A percentile compares a stretch with the other conserved stretches of the same genome.
phyloP scores from a whole-genome alignment of 257 asterid genomes.

The Euphrasia confusa region DNA sequence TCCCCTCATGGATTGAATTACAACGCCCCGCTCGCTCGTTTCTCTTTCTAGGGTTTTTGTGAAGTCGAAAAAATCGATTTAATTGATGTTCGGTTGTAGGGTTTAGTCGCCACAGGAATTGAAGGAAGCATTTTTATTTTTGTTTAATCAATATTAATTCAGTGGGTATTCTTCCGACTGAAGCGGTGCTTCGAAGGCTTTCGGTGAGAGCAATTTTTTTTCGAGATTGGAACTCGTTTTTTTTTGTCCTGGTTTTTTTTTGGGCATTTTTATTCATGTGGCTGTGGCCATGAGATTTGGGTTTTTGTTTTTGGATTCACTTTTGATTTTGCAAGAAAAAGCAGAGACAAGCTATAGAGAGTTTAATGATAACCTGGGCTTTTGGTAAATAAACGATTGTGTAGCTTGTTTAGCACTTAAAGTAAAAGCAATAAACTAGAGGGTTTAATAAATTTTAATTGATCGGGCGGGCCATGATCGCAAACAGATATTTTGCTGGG shows the following conservation, averaged over 20 bases:
- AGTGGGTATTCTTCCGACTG: slow-evolving; percentile 5
- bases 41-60: slow-evolving; percentile 22
- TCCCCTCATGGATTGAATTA: slow-evolving; percentile 1
- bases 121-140: slow-evolving; percentile 6
- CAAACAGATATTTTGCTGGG: not conserved
- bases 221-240: slow-evolving; percentile 20
- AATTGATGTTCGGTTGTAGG: slow-evolving; percentile 26
- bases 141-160: not conserved
- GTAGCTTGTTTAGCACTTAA: slow-evolving; percentile 1
- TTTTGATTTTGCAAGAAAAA: not conserved
- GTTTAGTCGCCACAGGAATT: slow-evolving; percentile 22
- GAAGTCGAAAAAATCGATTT: slow-evolving; percentile 25
- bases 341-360: not conserved
- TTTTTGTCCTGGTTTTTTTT: not conserved
- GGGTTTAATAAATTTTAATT: not conserved
- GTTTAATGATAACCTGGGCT: not conserved
- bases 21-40: not conserved
- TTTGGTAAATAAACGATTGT: not conserved
- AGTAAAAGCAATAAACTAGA: not conserved
- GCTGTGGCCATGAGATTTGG: not conserved
- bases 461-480: not conserved
- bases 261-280: not conserved
- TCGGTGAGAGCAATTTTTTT: not conserved
- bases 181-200: not conserved
- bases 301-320: not conserved